Conservation (phyloP, 257 asterid genomes). For the Fraxinus pennsylvanica region DNA sequence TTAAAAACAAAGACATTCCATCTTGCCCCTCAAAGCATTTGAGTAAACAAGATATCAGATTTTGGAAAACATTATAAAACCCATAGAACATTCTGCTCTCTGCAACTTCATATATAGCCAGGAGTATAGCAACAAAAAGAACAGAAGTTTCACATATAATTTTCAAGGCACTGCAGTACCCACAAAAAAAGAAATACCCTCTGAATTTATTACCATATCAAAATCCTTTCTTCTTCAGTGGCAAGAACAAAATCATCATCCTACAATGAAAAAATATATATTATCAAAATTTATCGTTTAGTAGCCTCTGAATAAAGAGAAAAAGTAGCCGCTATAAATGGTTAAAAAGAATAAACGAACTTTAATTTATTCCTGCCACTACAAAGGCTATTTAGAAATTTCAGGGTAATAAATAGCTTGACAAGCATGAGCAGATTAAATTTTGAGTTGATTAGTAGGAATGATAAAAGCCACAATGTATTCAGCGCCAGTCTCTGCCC, state of each 20-base stretch:
- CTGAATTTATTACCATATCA: conserved; percentile 44
- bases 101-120: conserved; percentile 8
- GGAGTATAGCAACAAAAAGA: conserved; percentile 3
- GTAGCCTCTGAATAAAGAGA: conserved; percentile 26
- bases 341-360: conserved; percentile 4
- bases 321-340: conserved; percentile 26
- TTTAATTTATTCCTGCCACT: background rate
- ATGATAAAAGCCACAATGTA: background rate
- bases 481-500: too few species aligned
- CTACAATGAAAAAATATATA: conserved; percentile 38
- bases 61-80: background rate
- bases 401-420: conserved; percentile 11
- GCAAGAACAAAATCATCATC: conserved; percentile 85
- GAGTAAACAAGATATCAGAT: background rate
- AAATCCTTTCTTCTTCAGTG: conserved; percentile 62
- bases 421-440: background rate
- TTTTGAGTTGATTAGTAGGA: background rate
- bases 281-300: conserved; percentile 9
- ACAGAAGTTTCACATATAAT: conserved; percentile 5
- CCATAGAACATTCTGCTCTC: background rate
- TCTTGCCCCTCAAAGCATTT: background rate
- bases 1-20: background rate
- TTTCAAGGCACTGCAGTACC: background rate
- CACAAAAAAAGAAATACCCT: conserved; percentile 1
- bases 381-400: conserved; percentile 9